Conservation (phyloP, 2,329 filamentous ascomycete species). For the Fusarium oxysporum region DNA sequence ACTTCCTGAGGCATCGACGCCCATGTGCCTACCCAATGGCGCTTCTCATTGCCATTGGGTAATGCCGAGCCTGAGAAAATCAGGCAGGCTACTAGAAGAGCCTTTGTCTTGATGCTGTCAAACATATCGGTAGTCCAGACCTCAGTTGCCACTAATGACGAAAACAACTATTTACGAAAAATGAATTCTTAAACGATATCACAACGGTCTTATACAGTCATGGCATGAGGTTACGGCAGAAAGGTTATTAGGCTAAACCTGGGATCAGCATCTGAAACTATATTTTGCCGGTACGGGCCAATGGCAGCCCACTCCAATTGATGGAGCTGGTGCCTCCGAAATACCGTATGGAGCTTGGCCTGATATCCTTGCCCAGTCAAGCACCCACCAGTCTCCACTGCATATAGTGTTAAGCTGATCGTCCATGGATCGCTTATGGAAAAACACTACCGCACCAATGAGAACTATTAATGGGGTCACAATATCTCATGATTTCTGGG, state of each 20-base stretch:
- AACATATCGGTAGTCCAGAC: background rate
- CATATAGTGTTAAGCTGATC: background rate
- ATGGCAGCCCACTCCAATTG: background rate
- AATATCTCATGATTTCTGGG: background rate
- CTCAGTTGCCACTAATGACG: fast-evolving
- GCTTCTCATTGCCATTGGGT: background rate
- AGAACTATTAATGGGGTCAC: background rate
- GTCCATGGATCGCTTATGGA: background rate
- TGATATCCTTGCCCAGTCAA: background rate
- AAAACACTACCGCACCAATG: background rate
- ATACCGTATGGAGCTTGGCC: slow-evolving; percentile 4
- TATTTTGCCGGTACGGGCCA: slow-evolving; percentile 9
- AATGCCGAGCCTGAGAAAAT: background rate
- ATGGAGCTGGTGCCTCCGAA: slow-evolving; percentile 17
- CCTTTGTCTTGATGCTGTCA: background rate
- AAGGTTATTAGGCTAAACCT: slow-evolving; percentile 20
- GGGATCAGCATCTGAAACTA: slow-evolving; percentile 13
- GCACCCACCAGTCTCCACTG: background rate
- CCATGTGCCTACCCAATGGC: slow-evolving; percentile 35
- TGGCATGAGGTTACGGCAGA: background rate
- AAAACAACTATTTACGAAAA: background rate
- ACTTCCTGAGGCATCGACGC: slow-evolving; percentile 32
- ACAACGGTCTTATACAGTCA: background rate
- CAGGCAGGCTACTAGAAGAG: slow-evolving; percentile 14
- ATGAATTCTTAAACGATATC: too few species aligned